phyloP scores from a whole-genome alignment of 2,329 filamentous ascomycete genomes.

The Periconia macrospinosa region DNA sequence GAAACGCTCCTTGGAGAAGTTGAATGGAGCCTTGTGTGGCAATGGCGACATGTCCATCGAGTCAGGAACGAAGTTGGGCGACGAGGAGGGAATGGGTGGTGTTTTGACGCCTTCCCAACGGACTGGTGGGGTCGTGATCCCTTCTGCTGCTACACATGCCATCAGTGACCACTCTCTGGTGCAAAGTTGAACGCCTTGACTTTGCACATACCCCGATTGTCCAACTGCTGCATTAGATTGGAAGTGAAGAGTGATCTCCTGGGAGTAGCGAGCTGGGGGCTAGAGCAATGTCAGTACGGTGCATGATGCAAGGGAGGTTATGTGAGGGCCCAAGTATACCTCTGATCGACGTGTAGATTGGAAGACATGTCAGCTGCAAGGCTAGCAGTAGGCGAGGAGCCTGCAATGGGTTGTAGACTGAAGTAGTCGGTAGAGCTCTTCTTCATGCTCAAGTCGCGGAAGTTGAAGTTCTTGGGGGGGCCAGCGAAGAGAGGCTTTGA shows the following conservation, averaged over 20 bases:
- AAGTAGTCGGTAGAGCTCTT: slow-evolving; percentile 77
- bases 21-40: slow-evolving; percentile 76
- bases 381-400: slow-evolving; percentile 88
- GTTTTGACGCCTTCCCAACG: slow-evolving; percentile 73
- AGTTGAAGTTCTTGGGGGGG: slow-evolving; percentile 70
- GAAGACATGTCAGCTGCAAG: slow-evolving; percentile 92
- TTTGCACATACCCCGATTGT: slow-evolving; percentile 60
- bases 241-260: slow-evolving; percentile 82
- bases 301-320: slow-evolving; percentile 12
- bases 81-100: slow-evolving; percentile 81
- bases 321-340: slow-evolving; percentile 58
- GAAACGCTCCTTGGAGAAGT: slow-evolving; percentile 61
- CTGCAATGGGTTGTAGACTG: slow-evolving; percentile 72
- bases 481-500: slow-evolving; percentile 57
- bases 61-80: slow-evolving; percentile 71
- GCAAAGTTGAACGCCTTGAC: slow-evolving; percentile 10
- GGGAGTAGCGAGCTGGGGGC: slow-evolving; percentile 80
- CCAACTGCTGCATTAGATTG: slow-evolving; percentile 63
- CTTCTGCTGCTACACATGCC: slow-evolving; percentile 41
- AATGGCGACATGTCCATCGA: slow-evolving; percentile 93
- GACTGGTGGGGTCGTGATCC: slow-evolving; percentile 48
- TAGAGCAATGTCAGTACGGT: slow-evolving; percentile 52
- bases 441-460: slow-evolving; percentile 74
- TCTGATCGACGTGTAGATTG: slow-evolving; percentile 95
- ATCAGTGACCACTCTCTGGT: slow-evolving; percentile 29